Conservation (phyloP, 2,329 filamentous ascomycete genomes). For the Coniochaeta hoffmannii region DNA sequence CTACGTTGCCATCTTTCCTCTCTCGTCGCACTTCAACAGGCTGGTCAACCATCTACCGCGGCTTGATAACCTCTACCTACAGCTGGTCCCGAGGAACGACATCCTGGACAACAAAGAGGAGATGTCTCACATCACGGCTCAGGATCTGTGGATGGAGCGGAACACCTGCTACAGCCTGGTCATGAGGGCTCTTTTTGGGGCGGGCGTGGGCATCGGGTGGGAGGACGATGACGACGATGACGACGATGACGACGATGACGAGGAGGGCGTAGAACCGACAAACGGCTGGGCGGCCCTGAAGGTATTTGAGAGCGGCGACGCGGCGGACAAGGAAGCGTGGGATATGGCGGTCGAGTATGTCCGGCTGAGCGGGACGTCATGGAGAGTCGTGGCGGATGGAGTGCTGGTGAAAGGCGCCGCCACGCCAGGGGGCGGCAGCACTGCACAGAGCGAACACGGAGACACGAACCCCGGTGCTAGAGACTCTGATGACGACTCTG, state of each 20-base stretch:
- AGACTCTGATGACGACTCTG: background rate
- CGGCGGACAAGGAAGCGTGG: constrained; percentile 37
- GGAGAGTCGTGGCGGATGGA: constrained; percentile 36
- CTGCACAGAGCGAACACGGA: background rate
- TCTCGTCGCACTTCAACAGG: constrained; percentile 49
- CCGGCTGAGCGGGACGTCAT: constrained; percentile 26
- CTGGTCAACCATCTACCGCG: constrained; percentile 40
- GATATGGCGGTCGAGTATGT: constrained; percentile 34
- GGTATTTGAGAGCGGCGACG: constrained; percentile 43
- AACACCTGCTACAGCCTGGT: constrained; percentile 42
- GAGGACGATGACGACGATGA: constrained; percentile 3
- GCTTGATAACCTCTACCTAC: constrained; percentile 47
- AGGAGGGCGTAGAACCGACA: background rate
- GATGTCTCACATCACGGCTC: constrained; percentile 30
- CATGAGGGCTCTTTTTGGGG: constrained; percentile 13
- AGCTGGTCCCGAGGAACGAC: constrained; percentile 31
- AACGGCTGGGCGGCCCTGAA: constrained; percentile 34
- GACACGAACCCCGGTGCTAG: background rate
- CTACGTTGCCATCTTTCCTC: constrained; percentile 63
- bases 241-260: constrained; percentile 1
- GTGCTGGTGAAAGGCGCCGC: constrained; percentile 28
- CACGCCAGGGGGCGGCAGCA: no score
- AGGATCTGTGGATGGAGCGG: constrained; percentile 47
- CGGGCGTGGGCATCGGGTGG: constrained; percentile 2
- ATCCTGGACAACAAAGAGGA: constrained; percentile 27